Percentiles rank a stretch among this genome's conserved stretches.
Evolutionary conservation across 805 yeast genomes (phyloP).

Genomic region (Grigorovia transvaalensis): DNA sequence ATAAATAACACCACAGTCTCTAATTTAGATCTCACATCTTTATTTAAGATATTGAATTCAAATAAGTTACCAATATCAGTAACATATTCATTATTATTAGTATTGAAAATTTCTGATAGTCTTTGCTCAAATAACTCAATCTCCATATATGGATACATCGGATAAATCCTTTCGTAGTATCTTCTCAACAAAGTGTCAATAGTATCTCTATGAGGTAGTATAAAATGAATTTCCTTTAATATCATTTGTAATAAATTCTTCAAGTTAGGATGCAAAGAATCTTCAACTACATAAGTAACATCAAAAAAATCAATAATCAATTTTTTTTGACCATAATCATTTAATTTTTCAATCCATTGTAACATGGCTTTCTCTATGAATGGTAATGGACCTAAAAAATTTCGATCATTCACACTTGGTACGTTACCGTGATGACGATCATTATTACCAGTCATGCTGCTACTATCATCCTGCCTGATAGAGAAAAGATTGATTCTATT

Average conservation of each 20-base stretch:
- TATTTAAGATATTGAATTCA: conserved; percentile 5
- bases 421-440: background rate
- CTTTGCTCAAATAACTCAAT: conserved; percentile 7
- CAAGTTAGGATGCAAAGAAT: conserved; percentile 7
- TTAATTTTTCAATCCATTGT: conserved; percentile 8
- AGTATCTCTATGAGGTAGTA: conserved; percentile 6
- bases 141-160: conserved; percentile 16
- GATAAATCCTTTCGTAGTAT: conserved; percentile 15
- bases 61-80: conserved; percentile 3
- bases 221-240: conserved; percentile 8
- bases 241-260: conserved; percentile 5
- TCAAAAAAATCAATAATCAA: conserved; percentile 10
- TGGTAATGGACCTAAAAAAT: conserved; percentile 6
- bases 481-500: conserved; percentile 5
- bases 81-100: background rate
- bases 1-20: conserved; percentile 8
- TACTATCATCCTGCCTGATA: background rate
- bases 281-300: conserved; percentile 8
- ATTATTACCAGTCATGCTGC: no score
- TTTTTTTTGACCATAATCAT: conserved; percentile 4
- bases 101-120: conserved; percentile 3
- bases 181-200: conserved; percentile 6
- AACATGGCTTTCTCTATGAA: conserved; percentile 13
- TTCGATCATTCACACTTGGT: background rate
- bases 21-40: conserved; percentile 7